Conservation (phyloP, 73 alveolate species). For the Symbiodinium natans region DNA sequence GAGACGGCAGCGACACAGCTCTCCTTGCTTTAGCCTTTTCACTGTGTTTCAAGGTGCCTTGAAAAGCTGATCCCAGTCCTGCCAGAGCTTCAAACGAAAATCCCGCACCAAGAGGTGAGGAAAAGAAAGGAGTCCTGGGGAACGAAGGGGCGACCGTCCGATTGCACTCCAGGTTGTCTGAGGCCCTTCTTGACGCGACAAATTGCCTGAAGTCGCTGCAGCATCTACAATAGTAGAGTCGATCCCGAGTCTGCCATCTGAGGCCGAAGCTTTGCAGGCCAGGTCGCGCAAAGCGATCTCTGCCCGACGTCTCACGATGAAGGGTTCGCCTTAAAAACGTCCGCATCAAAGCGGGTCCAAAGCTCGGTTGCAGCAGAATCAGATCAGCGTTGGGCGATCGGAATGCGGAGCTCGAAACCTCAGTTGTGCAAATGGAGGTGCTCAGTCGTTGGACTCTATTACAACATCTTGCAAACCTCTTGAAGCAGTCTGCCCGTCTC, state of each 20-base stretch:
- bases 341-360: too few relatives aligned
- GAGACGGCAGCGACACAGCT: not conserved
- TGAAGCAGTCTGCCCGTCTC: too few relatives aligned
- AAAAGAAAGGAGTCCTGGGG: not conserved
- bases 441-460: too few relatives aligned
- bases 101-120: not conserved
- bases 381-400: too few relatives aligned
- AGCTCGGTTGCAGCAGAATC: too few relatives aligned
- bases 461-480: too few relatives aligned
- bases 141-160: not conserved
- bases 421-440: too few relatives aligned
- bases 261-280: constrained; percentile 53
- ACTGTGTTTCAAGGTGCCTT: not conserved
- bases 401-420: too few relatives aligned
- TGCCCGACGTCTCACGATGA: not conserved
- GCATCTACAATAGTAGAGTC: not conserved
- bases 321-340: constrained; percentile 30
- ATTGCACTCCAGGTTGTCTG: not conserved
- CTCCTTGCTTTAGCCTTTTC: not conserved
- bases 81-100: not conserved
- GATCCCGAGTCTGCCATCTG: not conserved
- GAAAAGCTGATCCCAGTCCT: constrained; percentile 64
- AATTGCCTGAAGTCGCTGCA: not conserved
- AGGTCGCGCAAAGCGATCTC: constrained; percentile 47
- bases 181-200: constrained; percentile 75